phyloP scores from a whole-genome alignment of 768 basidiomycete species.

The Gloeophyllum trabeum region DNA sequence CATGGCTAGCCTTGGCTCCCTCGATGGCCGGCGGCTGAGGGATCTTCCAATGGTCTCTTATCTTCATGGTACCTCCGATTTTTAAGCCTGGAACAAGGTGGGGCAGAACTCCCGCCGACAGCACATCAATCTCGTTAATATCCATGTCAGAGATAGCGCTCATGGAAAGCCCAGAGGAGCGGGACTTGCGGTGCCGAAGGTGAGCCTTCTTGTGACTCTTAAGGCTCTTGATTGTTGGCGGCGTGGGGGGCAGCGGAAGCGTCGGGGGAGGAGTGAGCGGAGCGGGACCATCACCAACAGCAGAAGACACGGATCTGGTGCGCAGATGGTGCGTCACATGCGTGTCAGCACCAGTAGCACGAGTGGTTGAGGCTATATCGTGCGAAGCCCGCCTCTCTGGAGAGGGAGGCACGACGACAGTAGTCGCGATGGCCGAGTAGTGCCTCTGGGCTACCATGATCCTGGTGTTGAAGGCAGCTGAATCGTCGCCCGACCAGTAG shows the following conservation, averaged over 20 bases:
- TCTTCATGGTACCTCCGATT: constrained; percentile 43
- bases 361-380: constrained; percentile 21
- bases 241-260: constrained; percentile 66
- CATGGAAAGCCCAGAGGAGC: constrained; percentile 45
- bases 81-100: constrained; percentile 56
- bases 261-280: constrained; percentile 46
- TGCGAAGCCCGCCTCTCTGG: constrained; percentile 24
- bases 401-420: constrained; percentile 41
- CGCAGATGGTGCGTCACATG: constrained; percentile 36
- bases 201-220: constrained; percentile 28
- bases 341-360: constrained; percentile 10
- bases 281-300: constrained; percentile 28
- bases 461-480: constrained; percentile 34
- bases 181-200: constrained; percentile 44
- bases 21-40: constrained; percentile 2
- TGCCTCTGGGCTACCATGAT: constrained; percentile 70
- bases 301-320: constrained; percentile 45
- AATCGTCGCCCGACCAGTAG: constrained; percentile 41
- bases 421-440: constrained; percentile 61
- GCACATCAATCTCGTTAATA: constrained; percentile 57
- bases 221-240: constrained; percentile 49
- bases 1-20: not conserved
- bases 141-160: constrained; percentile 35
- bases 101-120: constrained; percentile 60
- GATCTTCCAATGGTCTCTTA: constrained; percentile 22